Conservation (phyloP, 2,329 filamentous ascomycete species). For the Hypoxylon sp. region DNA sequence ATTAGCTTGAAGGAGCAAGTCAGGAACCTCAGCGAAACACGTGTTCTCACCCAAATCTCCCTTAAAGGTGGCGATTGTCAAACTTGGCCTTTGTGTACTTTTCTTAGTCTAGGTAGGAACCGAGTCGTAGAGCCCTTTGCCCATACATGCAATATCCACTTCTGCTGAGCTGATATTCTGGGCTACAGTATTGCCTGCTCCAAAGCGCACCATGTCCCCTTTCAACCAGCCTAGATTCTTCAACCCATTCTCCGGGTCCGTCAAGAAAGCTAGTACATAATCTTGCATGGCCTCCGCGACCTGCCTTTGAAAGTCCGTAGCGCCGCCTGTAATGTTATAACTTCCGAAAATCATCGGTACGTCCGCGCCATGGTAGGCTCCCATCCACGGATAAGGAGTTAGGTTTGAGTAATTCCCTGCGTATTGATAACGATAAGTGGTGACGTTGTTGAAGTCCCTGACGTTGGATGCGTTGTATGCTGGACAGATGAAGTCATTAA, state of each 20-base stretch:
- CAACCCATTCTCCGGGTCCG: constrained; percentile 40
- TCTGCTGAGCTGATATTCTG: constrained; percentile 42
- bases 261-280: constrained; percentile 45
- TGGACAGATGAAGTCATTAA: constrained; percentile 44
- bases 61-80: neutral
- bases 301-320: constrained; percentile 42
- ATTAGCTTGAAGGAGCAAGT: neutral
- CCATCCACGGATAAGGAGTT: constrained; percentile 55
- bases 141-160: constrained; percentile 42
- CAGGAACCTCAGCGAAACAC: neutral
- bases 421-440: constrained; percentile 58
- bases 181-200: constrained; percentile 22
- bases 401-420: constrained; percentile 57
- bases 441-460: constrained; percentile 44
- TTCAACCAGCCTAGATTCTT: constrained; percentile 34
- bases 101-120: constrained; percentile 13
- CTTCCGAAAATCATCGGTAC: constrained; percentile 48
- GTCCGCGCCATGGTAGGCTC: constrained; percentile 50
- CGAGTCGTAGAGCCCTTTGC: constrained; percentile 33
- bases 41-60: neutral
- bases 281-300: constrained; percentile 47
- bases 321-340: constrained; percentile 45
- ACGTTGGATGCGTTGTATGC: constrained; percentile 42
- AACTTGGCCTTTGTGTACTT: constrained; percentile 2
- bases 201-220: constrained; percentile 38